Conservation (phyloP, 441 rosid species). For the Pelargonium myrrhifolium region DNA sequence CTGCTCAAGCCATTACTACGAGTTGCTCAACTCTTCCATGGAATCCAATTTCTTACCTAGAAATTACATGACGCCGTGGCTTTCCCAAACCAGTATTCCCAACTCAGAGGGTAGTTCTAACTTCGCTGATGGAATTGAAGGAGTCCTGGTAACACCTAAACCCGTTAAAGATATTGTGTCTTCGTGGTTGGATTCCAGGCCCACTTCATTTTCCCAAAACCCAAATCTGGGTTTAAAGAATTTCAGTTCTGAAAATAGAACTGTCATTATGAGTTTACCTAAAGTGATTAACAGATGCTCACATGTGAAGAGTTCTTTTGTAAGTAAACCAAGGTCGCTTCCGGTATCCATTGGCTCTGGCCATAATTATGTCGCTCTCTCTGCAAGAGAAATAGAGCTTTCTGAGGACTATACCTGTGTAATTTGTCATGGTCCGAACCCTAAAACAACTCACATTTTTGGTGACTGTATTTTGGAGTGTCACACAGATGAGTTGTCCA, state of each 20-base stretch:
- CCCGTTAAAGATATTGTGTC: slow-evolving; percentile 13
- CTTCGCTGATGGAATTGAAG: slow-evolving; percentile 12
- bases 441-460: slow-evolving; percentile 41
- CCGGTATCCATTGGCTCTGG: slow-evolving; percentile 29
- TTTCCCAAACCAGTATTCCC: slow-evolving; percentile 17
- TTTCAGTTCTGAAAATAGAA: slow-evolving; percentile 23
- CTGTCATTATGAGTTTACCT: slow-evolving; percentile 24
- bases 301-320: slow-evolving; percentile 17
- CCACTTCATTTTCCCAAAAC: slow-evolving; percentile 18
- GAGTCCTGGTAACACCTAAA: slow-evolving; percentile 16
- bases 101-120: slow-evolving; percentile 10
- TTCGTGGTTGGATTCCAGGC: slow-evolving; percentile 8
- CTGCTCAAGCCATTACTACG: slow-evolving; percentile 5
- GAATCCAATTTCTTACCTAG: slow-evolving; percentile 41
- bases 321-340: slow-evolving; percentile 29
- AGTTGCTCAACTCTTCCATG: slow-evolving; percentile 15
- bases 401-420: slow-evolving; percentile 61
- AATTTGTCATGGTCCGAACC: slow-evolving; percentile 64
- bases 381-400: slow-evolving; percentile 39
- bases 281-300: slow-evolving; percentile 16
- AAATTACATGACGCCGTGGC: slow-evolving; percentile 28
- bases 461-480: slow-evolving; percentile 56
- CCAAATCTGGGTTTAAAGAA: slow-evolving; percentile 21
- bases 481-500: slow-evolving; percentile 33
- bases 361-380: slow-evolving; percentile 24